These are phyloP conservation scores for Zygosaccharomyces kombuchaensis DNA, from an alignment of 805 yeast species.

Conservation along the genomic window DNA sequence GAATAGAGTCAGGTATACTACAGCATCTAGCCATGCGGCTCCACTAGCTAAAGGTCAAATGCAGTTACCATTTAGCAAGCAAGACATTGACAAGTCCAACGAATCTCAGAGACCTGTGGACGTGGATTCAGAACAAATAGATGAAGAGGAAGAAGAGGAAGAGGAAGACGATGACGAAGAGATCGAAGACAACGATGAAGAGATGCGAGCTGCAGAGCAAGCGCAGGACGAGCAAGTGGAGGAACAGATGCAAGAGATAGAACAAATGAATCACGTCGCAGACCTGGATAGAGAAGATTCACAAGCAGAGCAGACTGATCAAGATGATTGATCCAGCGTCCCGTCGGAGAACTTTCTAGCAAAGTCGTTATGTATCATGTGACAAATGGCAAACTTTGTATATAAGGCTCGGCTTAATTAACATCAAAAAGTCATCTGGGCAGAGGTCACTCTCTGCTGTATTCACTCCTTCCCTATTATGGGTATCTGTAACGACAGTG, in stretches of 20 bases:
- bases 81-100: constrained; percentile 6
- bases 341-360: constrained; percentile 2
- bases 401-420: background rate
- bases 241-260: constrained; percentile 20
- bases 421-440: background rate
- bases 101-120: constrained; percentile 9
- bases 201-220: constrained; percentile 9
- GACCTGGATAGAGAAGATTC: constrained; percentile 16
- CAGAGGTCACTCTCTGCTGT: background rate
- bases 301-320: constrained; percentile 9
- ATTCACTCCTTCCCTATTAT: constrained; percentile 1
- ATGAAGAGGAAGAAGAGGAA: constrained; percentile 16
- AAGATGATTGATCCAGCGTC: constrained; percentile 3
- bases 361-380: constrained; percentile 3
- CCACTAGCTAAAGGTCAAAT: constrained; percentile 13
- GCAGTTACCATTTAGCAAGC: constrained; percentile 13
- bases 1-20: constrained; percentile 23
- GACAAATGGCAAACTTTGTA: constrained; percentile 3
- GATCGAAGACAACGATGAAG: constrained; percentile 17
- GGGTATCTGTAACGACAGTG: constrained; percentile 19
- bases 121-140: constrained; percentile 14
- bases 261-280: constrained; percentile 17
- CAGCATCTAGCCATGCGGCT: constrained; percentile 12
- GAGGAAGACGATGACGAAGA: constrained; percentile 18
- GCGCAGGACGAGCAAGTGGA: constrained; percentile 7